A percentile compares a stretch with the other conserved stretches of the same genome.
Evolutionary conservation across 345 rosid genomes (phyloP).

Genomic region (Xanthoceras sorbifolium): DNA sequence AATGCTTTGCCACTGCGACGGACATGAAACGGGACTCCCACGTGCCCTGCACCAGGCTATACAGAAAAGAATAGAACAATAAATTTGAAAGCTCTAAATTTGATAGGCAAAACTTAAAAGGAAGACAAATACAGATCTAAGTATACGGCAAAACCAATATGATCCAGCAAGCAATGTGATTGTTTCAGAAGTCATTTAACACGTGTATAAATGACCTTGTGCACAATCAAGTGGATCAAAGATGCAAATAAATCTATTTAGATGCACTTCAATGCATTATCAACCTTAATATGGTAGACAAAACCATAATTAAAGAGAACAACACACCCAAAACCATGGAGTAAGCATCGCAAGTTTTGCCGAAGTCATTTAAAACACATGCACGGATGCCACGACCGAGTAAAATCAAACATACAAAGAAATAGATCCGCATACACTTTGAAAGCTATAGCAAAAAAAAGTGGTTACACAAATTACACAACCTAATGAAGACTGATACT

Average conservation of each 20-base stretch:
- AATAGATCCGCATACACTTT: background rate
- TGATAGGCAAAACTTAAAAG: background rate
- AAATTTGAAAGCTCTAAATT: conserved; percentile 10
- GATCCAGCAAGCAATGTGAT: background rate
- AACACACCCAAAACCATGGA: background rate
- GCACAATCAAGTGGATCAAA: conserved; percentile 10
- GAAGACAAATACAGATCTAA: background rate
- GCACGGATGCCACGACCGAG: background rate
- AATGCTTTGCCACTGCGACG: conserved; percentile 33
- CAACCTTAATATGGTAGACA: background rate
- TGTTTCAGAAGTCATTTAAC: conserved; percentile 7
- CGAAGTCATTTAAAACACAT: background rate
- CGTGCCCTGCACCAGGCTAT: conserved; percentile 41
- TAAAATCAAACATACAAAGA: background rate
- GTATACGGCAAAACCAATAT: background rate
- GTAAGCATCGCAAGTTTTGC: no score
- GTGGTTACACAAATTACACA: background rate
- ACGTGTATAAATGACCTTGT: background rate
- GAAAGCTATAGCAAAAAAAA: background rate
- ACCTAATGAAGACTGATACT: background rate
- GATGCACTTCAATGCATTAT: conserved; percentile 7
- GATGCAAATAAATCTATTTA: background rate
- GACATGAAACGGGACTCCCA: conserved; percentile 37
- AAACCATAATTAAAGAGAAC: background rate
- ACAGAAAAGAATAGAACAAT: conserved; percentile 21